Evolutionary conservation across 1,284 basidiomycete species (phyloP).

Genomic region (Chiua sp.): DNA sequence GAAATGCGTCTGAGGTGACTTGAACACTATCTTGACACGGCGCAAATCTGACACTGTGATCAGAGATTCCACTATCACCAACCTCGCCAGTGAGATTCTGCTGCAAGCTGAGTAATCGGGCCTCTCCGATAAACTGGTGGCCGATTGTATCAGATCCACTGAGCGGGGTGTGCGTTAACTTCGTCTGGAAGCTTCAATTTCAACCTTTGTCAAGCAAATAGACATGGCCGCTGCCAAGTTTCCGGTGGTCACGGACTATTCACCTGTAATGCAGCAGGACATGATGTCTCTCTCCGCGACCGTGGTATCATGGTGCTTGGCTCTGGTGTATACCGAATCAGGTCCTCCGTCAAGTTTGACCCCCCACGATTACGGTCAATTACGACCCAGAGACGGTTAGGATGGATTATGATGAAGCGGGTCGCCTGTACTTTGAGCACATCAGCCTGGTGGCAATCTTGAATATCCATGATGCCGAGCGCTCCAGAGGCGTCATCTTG

Average conservation of each 20-base stretch:
- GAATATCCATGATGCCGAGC: constrained; percentile 96
- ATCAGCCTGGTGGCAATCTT: constrained; percentile 97
- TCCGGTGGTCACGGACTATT: constrained; percentile 98
- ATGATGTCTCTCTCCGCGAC: constrained; percentile 91
- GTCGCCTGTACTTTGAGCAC: constrained; percentile 98
- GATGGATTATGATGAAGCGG: constrained; percentile 99
- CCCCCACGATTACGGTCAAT: constrained; percentile 99
- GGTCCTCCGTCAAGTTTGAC: constrained; percentile 99
- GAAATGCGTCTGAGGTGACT: constrained; percentile 77
- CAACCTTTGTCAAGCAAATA: constrained; percentile 98
- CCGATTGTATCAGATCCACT: constrained; percentile 80
- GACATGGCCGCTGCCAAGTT: constrained; percentile 99
- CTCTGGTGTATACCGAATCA: constrained; percentile 98
- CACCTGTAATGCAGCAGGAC: constrained; percentile 94
- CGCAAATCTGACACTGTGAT: constrained; percentile 6
- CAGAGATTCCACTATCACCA: constrained; percentile 73
- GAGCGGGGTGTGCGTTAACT: constrained; percentile 89
- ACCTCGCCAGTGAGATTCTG: constrained; percentile 70
- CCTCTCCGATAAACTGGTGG: constrained; percentile 94
- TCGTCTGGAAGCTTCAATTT: constrained; percentile 84
- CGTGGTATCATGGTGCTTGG: constrained; percentile 97
- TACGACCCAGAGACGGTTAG: constrained; percentile 99
- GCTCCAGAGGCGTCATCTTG: constrained; percentile 90
- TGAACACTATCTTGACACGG: not conserved
- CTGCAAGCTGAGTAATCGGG: constrained; percentile 93